phyloP scores from a whole-genome alignment of 352 stramenopile species.

The Blastocystis hominis region DNA sequence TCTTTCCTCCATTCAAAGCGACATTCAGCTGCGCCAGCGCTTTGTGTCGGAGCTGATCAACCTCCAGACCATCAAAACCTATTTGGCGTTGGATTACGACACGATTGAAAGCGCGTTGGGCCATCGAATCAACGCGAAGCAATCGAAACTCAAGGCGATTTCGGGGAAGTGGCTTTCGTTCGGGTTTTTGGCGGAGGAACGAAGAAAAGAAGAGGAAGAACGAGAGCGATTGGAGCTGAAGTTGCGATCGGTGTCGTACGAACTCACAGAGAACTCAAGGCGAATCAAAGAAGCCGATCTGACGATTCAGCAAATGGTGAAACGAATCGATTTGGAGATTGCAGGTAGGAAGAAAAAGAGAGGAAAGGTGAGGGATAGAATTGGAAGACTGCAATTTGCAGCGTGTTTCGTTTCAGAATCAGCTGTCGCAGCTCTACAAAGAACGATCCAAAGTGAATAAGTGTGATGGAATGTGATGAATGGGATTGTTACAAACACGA shows the following conservation, averaged over 20 bases:
- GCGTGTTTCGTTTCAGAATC: not conserved
- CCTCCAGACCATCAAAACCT: not conserved
- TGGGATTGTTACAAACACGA: not conserved
- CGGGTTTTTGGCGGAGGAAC: too few relatives aligned
- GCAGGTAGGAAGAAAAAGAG: not conserved
- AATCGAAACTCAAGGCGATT: too few relatives aligned
- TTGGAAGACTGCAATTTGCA: conserved; percentile 21
- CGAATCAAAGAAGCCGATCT: not conserved
- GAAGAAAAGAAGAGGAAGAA: not conserved
- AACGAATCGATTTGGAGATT: not conserved
- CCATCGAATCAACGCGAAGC: not conserved
- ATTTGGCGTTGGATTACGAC: not conserved
- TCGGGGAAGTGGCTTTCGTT: too few relatives aligned
- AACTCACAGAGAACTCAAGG: not conserved
- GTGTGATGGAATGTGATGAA: not conserved
- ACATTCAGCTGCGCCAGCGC: not conserved
- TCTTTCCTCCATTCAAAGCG: not conserved
- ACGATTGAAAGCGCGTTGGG: not conserved
- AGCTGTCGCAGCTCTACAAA: conserved; percentile 15
- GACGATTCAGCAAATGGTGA: not conserved
- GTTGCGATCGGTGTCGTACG: not conserved
- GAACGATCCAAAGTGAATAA: not conserved
- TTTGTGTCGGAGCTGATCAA: not conserved
- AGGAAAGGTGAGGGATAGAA: not conserved
- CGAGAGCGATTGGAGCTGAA: not conserved